Percentiles rank a stretch among this genome's conserved stretches.
Evolutionary conservation across 2,329 filamentous ascomycete genomes (phyloP).

Genomic region (Cladophialophora bantiana): DNA sequence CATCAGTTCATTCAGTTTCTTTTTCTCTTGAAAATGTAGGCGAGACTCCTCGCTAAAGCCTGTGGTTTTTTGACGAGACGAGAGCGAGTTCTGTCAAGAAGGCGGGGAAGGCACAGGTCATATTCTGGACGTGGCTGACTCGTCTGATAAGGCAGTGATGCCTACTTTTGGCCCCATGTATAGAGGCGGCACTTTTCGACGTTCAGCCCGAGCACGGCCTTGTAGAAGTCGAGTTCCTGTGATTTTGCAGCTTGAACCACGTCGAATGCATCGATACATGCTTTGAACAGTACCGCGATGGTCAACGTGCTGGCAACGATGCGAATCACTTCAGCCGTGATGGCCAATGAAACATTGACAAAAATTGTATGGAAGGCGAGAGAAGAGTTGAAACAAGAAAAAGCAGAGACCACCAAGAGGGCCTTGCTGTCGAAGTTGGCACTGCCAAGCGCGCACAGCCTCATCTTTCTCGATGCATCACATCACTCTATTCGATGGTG

Average conservation of each 20-base stretch:
- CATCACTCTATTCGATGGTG: no score
- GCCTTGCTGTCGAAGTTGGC: not conserved
- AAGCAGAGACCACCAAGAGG: not conserved
- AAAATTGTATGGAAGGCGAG: not conserved
- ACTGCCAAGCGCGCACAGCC: no score
- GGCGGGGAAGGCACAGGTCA: no score
- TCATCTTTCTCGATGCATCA: no score
- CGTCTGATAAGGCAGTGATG: not conserved
- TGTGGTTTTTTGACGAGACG: no score
- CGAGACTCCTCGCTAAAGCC: no score
- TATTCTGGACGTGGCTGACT: no score
- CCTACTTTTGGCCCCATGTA: not conserved
- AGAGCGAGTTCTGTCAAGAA: no score
- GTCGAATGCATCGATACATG: constrained; percentile 4
- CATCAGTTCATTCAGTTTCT: no score
- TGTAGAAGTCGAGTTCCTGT: not conserved
- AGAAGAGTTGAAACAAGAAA: not conserved
- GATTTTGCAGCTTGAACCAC: not conserved
- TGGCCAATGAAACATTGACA: not conserved
- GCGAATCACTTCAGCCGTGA: not conserved
- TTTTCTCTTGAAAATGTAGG: no score
- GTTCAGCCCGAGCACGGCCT: not conserved
- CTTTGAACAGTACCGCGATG: not conserved
- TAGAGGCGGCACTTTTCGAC: constrained; percentile 1
- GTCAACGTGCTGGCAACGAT: not conserved